phyloP scores from a whole-genome alignment of 768 basidiomycete genomes.

The Lentinula guzmanii region DNA sequence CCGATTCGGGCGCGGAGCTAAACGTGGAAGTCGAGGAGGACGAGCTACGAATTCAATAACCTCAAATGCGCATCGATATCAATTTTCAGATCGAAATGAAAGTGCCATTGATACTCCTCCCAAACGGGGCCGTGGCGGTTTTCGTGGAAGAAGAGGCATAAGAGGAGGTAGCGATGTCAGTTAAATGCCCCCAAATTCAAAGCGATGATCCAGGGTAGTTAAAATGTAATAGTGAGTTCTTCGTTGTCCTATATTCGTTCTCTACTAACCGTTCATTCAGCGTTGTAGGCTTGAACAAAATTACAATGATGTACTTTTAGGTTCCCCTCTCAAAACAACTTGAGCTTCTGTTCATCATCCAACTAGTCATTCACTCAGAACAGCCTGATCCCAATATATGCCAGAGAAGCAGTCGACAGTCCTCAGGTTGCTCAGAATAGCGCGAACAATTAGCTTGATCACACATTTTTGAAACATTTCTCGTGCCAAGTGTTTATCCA shows the following conservation, averaged over 20 bases:
- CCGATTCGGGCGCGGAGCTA: constrained; percentile 49
- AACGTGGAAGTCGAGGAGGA: constrained; percentile 5
- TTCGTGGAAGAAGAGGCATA: neutral
- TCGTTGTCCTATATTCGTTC: neutral
- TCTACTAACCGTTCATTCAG: neutral
- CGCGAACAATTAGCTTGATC: neutral
- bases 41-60: neutral
- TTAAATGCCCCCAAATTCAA: neutral
- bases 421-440: too few species aligned
- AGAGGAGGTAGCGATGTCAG: neutral
- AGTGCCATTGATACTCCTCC: neutral
- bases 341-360: too few species aligned
- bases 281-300: neutral
- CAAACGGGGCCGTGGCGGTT: neutral
- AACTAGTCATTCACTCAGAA: too few species aligned
- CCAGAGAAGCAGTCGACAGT: too few species aligned
- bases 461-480: neutral
- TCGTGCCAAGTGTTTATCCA: neutral
- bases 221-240: neutral
- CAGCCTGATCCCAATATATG: too few species aligned
- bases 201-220: neutral
- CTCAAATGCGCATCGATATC: neutral
- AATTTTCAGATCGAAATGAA: neutral
- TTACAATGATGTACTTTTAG: neutral
- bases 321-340: too few species aligned